phyloP scores from a whole-genome alignment of 2,329 filamentous ascomycete genomes.

The Neurospora sp. region DNA sequence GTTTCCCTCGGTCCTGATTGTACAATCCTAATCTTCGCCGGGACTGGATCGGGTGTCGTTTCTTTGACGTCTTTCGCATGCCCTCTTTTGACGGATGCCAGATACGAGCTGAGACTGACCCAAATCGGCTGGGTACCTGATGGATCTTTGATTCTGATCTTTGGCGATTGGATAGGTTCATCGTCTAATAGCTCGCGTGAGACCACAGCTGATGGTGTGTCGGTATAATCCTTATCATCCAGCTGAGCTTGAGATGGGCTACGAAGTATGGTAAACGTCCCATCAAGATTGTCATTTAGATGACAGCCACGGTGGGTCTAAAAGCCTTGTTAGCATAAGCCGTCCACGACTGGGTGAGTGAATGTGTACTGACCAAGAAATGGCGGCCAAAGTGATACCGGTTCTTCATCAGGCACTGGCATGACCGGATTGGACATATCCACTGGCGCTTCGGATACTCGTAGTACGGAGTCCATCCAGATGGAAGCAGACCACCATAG shows the following conservation, averaged over 20 bases:
- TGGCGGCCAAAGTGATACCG: conserved; percentile 5
- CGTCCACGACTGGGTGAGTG: neutral
- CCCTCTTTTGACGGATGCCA: neutral
- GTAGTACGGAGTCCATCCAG: conserved; percentile 7
- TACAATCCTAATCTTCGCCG: neutral
- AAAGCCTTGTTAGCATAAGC: neutral
- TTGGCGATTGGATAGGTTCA: neutral
- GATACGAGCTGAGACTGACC: neutral
- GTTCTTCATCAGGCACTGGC: conserved; percentile 6
- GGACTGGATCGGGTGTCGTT: neutral
- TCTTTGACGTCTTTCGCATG: neutral
- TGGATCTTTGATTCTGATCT: neutral
- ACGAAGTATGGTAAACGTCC: conserved; percentile 7
- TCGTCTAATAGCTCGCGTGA: conserved; percentile 2
- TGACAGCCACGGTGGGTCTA: conserved; percentile 6
- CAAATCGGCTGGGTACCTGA: neutral
- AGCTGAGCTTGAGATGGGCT: neutral
- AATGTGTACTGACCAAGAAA: conserved; percentile 4
- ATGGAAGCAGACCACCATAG: conserved; percentile 10
- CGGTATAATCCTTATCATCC: neutral
- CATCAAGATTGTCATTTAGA: conserved; percentile 15
- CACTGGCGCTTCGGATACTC: conserved; percentile 8
- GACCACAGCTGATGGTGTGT: neutral
- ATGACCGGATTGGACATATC: conserved; percentile 15
- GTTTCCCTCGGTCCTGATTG: neutral